Evolutionary conservation across 148 eudicot genomes (phyloP), one percentile per base, ranked within the genome.

Genomic region (Suaeda aralocaspica): DNA sequence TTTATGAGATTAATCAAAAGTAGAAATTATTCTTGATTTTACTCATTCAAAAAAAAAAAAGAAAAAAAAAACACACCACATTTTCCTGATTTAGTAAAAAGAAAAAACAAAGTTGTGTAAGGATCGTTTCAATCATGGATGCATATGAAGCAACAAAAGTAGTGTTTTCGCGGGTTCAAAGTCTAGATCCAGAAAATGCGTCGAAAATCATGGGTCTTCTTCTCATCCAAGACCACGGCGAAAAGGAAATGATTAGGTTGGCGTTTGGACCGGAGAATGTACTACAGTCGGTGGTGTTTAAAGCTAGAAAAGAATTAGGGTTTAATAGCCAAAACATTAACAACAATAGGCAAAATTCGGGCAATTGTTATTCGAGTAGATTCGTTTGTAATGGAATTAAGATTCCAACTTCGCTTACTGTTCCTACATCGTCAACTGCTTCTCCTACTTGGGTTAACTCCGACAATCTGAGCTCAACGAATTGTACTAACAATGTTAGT

Each of bases 171-270:
- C 79, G 96, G 58, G 87, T 92, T 49, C 94, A 92, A 58, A 77
- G 62, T 56, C 61, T 90, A 58, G 96, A 92, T 74, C 92, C 96
- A 7, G 92, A 90, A 71, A 86, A 90, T 59, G 98, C 98, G 7
- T 88, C 96, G 0, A 92, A 88, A 65, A 88, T 92, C 68, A 92
- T 90, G 94, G 98, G 98, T 9, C 58, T 86, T 9, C 79, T 92
- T 34, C 77, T 90, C 8, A 85, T 92, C 36, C 94, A 90, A 86
- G 98, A 90, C 71, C 90, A 90, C 73, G 94, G 98, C 2, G 98
- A 92, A 77, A 92, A 92, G 36, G 98, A 90, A 66, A 92, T 92
- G 98, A 88, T 90, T 65, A 77, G 98, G 21, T 73, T 92, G 64
- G 98, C 98, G 73, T 90, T 90, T 59, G 94, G 98, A 29, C 96